Base-by-base conservation (phyloP, 345 rosid genomes). In the Syzygium aqueum region DNA sequence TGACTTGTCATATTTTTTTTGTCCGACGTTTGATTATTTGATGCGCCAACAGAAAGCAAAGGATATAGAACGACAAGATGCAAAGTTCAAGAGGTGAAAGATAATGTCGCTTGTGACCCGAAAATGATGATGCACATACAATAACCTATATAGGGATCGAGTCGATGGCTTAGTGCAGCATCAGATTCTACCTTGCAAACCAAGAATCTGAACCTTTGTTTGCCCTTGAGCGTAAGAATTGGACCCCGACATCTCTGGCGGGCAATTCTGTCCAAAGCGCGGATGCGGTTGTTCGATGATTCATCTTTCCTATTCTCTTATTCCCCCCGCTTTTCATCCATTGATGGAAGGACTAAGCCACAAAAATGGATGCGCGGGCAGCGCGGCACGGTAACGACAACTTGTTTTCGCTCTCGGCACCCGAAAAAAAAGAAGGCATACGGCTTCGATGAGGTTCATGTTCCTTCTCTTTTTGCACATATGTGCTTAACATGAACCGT, bases 141-240 rank as follows among this genome's bases (percentile, higher is more conserved):
- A 73, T 73, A 40, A 73, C 25, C 80, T 85, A 51, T 67, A 86
- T 30, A 51, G 86, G 27, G n/a, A 87, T 51, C 85, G 57, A 73
- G 23, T 40, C 63, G 86, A 30, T 2, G 77, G 82, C 52, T 27
- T 5, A 46, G 53, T n/a, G 85, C 86, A 82, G 92, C 65, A 90
- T 86, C 90, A 43, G 87, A 90, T 88, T 85, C 94, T 43, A 46
- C 53, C 33, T 59, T 17, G 17, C 16, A 17, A 16, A 21, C 49
- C 27, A 37, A 73, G 82, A 73, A 37, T 73, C 82, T 19, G 7
- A 19, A 73, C 49, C 46, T 19, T 73, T 73, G 19, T 19, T 25
- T 43, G 7, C 49, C 82, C 3, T 37, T 37, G 7, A 9, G 49
- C 82, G 21, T 37, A 37, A 73, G 49, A 73, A 73, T 73, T 19